Percentiles rank a stretch among this genome's conserved stretches.
These are phyloP conservation scores for Salisapilia sapeloensis DNA, from an alignment of 352 stramenopile species.

Conservation along the genomic window DNA sequence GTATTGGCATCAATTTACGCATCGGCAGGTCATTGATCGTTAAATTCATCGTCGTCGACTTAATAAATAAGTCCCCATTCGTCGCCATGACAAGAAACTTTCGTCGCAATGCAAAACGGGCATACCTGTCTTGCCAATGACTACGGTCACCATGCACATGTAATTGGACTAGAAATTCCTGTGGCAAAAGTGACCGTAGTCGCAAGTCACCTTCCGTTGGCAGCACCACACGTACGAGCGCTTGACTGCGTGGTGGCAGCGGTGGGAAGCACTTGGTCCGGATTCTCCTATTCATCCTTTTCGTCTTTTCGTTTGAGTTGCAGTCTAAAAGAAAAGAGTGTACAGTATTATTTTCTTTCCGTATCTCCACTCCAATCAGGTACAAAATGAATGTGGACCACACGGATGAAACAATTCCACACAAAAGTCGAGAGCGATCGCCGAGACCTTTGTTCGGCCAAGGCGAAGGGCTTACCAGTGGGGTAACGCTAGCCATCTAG, in stretches of 20 bases:
- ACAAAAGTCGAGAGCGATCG: too few species aligned
- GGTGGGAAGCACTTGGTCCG: constrained; percentile 43
- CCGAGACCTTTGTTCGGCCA: too few species aligned
- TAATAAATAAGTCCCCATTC: constrained; percentile 43
- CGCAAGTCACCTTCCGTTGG: constrained; percentile 33
- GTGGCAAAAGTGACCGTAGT: constrained; percentile 25
- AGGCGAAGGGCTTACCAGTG: too few species aligned
- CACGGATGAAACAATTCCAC: too few species aligned
- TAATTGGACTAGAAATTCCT: constrained; percentile 22
- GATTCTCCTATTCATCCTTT: too few species aligned
- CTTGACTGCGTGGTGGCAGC: constrained; percentile 16
- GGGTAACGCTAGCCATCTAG: too few species aligned
- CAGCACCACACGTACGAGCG: constrained; percentile 24
- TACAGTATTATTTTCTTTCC: too few species aligned
- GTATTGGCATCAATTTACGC: constrained; percentile 30
- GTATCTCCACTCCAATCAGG: too few species aligned
- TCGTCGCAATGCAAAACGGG: constrained; percentile 32
- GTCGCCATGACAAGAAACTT: constrained; percentile 65
- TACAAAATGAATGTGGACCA: too few species aligned
- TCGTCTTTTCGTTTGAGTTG: too few species aligned
- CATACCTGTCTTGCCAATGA: constrained; percentile 28
- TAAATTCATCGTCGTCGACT: constrained; percentile 14
- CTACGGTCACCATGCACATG: constrained; percentile 29
- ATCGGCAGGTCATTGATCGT: constrained; percentile 18
- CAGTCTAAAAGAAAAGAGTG: too few species aligned